Conservation (phyloP, 139 green algal genomes). For the Micractinium conductrix region DNA sequence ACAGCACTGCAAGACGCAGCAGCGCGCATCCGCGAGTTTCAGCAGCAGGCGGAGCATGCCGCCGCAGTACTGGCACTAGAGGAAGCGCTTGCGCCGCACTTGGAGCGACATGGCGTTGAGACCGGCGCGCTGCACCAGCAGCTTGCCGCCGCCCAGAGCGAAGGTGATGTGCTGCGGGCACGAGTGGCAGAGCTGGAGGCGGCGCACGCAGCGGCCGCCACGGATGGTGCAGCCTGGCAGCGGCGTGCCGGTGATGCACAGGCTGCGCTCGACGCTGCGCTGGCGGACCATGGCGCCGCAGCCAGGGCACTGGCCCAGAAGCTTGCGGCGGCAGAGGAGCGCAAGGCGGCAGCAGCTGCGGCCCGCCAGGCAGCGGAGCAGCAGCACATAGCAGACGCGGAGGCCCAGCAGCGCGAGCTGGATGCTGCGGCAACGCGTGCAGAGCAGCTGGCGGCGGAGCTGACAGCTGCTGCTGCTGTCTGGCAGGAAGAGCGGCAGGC, state of each 20-base stretch:
- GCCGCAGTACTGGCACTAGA: background rate
- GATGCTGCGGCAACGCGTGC: background rate
- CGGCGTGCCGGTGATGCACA: background rate
- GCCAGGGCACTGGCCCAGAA: background rate
- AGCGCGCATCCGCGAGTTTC: slow-evolving; percentile 6
- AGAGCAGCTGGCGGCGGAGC: background rate
- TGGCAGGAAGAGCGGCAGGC: background rate
- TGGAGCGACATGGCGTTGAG: background rate
- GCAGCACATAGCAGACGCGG: background rate
- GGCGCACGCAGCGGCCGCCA: background rate
- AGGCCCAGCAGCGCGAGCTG: background rate
- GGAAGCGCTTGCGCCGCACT: background rate
- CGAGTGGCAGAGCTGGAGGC: background rate
- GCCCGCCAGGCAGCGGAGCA: background rate
- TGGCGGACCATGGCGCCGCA: background rate
- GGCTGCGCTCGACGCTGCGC: background rate
- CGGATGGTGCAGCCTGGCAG: background rate
- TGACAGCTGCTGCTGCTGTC: background rate
- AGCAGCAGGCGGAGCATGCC: background rate
- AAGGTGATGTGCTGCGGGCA: background rate
- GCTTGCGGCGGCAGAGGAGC: background rate
- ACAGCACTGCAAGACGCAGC: background rate
- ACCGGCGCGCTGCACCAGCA: background rate
- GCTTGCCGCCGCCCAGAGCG: background rate
- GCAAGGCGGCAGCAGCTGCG: background rate